Percentiles rank a stretch among this genome's conserved stretches.
Evolutionary conservation across 805 yeast species (phyloP).

Genomic region (Torulaspora maleeae): DNA sequence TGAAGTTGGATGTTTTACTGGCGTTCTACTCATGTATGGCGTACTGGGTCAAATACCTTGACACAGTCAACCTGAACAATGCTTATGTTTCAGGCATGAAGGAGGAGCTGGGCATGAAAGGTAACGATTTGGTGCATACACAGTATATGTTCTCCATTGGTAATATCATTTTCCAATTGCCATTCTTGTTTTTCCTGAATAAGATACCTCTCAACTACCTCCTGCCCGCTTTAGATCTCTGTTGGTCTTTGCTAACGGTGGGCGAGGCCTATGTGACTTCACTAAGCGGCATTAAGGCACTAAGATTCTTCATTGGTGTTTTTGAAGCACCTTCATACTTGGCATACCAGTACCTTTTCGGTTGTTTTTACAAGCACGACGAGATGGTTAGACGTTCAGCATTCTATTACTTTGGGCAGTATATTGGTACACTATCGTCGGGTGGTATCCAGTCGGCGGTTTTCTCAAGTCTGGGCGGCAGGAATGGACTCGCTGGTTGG

Average conservation of each 20-base stretch:
- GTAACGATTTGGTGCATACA: slow-evolving; percentile 58
- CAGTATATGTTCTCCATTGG: slow-evolving; percentile 59
- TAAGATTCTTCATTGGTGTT: slow-evolving; percentile 60
- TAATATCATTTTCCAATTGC: slow-evolving; percentile 55
- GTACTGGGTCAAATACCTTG: slow-evolving; percentile 64
- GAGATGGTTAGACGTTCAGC: slow-evolving; percentile 63
- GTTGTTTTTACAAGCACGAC: slow-evolving; percentile 52
- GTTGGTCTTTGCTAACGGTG: slow-evolving; percentile 61
- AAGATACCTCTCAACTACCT: slow-evolving; percentile 48
- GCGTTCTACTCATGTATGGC: slow-evolving; percentile 52
- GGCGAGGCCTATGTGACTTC: slow-evolving; percentile 43
- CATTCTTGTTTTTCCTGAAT: slow-evolving; percentile 53
- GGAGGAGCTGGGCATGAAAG: slow-evolving; percentile 51
- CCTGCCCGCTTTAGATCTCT: slow-evolving; percentile 47
- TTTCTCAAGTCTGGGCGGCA: slow-evolving; percentile 44
- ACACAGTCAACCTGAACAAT: slow-evolving; percentile 54
- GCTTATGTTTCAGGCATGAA: slow-evolving; percentile 65
- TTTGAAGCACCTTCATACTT: slow-evolving; percentile 60
- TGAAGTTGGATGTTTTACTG: slow-evolving; percentile 49
- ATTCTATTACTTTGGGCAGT: slow-evolving; percentile 57
- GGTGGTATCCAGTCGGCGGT: slow-evolving; percentile 60
- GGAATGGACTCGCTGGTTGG: slow-evolving; percentile 57
- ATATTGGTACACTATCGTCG: slow-evolving; percentile 56
- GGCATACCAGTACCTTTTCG: slow-evolving; percentile 54
- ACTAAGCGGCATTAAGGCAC: slow-evolving; percentile 48